Conservation (phyloP, 345 rosid genomes). For the Citropsis articulata region DNA sequence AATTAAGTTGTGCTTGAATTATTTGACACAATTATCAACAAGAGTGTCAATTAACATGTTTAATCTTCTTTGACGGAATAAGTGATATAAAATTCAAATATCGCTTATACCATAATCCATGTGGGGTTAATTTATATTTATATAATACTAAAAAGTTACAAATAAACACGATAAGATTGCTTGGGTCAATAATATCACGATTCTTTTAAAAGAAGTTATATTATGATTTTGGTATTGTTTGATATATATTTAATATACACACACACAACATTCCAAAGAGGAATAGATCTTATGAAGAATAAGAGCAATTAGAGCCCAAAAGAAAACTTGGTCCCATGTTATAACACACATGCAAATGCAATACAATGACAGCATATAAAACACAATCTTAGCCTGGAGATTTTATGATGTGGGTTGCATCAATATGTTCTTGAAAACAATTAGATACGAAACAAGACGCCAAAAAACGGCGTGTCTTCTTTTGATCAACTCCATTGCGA, state of each 20-base stretch:
- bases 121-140: too few species aligned
- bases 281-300: neutral
- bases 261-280: neutral
- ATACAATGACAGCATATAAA: constrained; percentile 11
- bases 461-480: neutral
- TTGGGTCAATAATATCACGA: neutral
- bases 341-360: neutral
- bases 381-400: constrained; percentile 23
- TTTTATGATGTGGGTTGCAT: constrained; percentile 13
- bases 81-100: too few species aligned
- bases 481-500: neutral
- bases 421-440: neutral
- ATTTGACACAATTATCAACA: too few species aligned
- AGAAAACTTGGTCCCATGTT: neutral
- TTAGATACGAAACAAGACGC: neutral
- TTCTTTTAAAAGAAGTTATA: neutral
- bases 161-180: neutral
- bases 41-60: too few species aligned
- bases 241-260: too few species aligned
- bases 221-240: too few species aligned
- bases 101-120: too few species aligned
- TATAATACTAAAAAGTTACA: too few species aligned
- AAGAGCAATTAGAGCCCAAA: constrained; percentile 3
- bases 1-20: rapidly evolving
- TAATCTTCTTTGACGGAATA: too few species aligned